Percentiles rank a stretch among this genome's conserved stretches.
Evolutionary conservation across 164 flowering plant species (phyloP).

Genomic region (Buxus sempervirens): DNA sequence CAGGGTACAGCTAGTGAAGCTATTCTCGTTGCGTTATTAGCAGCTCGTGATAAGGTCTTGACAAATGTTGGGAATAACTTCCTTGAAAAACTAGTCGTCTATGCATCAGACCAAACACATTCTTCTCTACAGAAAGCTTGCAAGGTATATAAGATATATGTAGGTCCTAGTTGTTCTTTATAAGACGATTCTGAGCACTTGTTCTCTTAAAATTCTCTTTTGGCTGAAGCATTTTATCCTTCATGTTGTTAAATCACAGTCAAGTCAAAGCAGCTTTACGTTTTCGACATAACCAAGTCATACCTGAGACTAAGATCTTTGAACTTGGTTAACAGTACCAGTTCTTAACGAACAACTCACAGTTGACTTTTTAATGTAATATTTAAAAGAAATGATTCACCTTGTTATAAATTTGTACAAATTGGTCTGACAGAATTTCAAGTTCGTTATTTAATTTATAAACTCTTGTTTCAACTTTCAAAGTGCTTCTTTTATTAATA

Average conservation of each 20-base stretch:
- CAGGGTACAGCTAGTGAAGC: slow-evolving; percentile 99
- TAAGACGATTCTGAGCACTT: too few relatives aligned
- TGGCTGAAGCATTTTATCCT: too few relatives aligned
- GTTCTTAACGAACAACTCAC: too few relatives aligned
- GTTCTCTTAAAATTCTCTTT: too few relatives aligned
- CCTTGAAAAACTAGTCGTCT: slow-evolving; percentile 73
- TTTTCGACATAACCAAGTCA: too few relatives aligned
- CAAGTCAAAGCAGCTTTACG: too few relatives aligned
- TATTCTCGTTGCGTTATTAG: slow-evolving; percentile 69
- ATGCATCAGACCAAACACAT: slow-evolving; percentile 88
- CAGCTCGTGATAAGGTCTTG: slow-evolving; percentile 77
- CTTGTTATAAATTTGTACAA: background rate
- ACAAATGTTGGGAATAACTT: slow-evolving; percentile 53
- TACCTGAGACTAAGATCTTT: too few relatives aligned
- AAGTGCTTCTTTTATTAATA: slow-evolving; percentile 13
- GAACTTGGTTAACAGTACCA: too few relatives aligned
- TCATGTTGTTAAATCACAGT: too few relatives aligned
- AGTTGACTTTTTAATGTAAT: too few relatives aligned
- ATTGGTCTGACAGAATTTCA: background rate
- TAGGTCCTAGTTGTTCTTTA: background rate
- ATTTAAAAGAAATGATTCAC: too few relatives aligned
- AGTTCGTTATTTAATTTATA: too few relatives aligned
- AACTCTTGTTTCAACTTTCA: background rate
- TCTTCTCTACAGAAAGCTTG: slow-evolving; percentile 82
- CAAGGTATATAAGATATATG: slow-evolving; percentile 41